Percentiles rank a stretch among this genome's conserved stretches.
phyloP scores from a whole-genome alignment of 768 basidiomycete genomes.

The Gloeostereum incarnatum region DNA sequence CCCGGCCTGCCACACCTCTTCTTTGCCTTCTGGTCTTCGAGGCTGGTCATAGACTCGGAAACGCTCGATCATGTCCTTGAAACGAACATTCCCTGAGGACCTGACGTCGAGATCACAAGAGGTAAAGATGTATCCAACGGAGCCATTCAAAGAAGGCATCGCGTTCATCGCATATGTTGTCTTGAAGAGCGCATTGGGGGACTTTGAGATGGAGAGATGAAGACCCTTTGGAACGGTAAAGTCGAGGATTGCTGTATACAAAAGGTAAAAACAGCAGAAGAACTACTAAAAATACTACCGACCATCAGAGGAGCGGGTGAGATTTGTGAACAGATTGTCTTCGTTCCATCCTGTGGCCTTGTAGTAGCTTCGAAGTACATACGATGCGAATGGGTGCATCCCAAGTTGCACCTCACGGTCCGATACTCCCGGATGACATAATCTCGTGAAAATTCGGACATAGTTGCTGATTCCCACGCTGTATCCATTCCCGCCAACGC shows the following conservation, averaged over 20 bases:
- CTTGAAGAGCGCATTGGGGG: slow-evolving; percentile 82
- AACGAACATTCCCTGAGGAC: slow-evolving; percentile 58
- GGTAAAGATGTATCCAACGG: slow-evolving; percentile 88
- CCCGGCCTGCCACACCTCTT: slow-evolving; percentile 78
- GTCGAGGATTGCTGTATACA: slow-evolving; percentile 71
- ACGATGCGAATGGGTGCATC: slow-evolving; percentile 87
- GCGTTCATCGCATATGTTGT: slow-evolving; percentile 92
- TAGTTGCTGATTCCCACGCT: too few relatives aligned
- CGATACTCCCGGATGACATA: too few relatives aligned
- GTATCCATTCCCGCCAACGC: too few relatives aligned
- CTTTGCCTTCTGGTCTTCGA: slow-evolving; percentile 64
- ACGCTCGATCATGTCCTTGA: slow-evolving; percentile 86
- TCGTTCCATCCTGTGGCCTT: slow-evolving; percentile 95
- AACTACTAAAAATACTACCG: slow-evolving; percentile 10
- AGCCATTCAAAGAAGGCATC: slow-evolving; percentile 87
- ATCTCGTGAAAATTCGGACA: too few relatives aligned
- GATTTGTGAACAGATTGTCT: slow-evolving; percentile 85
- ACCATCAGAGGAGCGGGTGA: slow-evolving; percentile 89
- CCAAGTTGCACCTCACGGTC: too few relatives aligned
- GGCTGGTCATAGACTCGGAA: slow-evolving; percentile 83
- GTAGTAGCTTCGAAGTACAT: slow-evolving; percentile 86
- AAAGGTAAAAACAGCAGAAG: neutral
- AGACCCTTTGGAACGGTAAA: slow-evolving; percentile 79
- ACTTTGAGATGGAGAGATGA: slow-evolving; percentile 76
- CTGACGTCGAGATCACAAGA: slow-evolving; percentile 74